phyloP scores from a whole-genome alignment of 2,329 filamentous ascomycete species.

The Colletotrichum brevisporum region DNA sequence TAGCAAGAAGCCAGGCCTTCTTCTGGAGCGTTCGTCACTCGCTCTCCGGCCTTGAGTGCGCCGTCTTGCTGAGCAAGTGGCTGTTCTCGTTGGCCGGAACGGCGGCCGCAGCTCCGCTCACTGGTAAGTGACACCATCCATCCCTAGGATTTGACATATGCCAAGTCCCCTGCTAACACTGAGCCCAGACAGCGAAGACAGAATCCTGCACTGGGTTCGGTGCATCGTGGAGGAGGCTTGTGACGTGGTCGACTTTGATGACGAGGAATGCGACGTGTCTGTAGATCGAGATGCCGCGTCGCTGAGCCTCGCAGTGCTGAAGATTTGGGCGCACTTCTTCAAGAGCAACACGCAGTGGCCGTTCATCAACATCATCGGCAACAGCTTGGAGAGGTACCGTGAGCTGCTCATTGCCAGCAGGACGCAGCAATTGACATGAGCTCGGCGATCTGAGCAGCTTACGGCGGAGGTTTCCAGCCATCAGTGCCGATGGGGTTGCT shows the following conservation, averaged over 20 bases:
- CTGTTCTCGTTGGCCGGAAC: constrained; percentile 49
- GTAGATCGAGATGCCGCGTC: constrained; percentile 46
- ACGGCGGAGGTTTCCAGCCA: background rate
- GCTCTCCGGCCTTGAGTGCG: constrained; percentile 67
- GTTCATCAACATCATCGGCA: constrained; percentile 61
- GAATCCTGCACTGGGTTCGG: constrained; percentile 62
- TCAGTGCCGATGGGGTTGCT: background rate
- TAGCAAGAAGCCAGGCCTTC: constrained; percentile 68
- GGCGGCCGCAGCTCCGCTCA: constrained; percentile 43
- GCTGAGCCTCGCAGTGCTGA: constrained; percentile 56
- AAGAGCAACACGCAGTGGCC: constrained; percentile 63
- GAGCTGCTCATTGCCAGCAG: constrained; percentile 43
- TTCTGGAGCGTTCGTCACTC: constrained; percentile 72
- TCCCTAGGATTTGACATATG: too few relatives aligned
- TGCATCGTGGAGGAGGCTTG: constrained; percentile 62
- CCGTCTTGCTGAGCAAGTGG: constrained; percentile 67
- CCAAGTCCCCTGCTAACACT: background rate
- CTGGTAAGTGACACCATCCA: constrained; percentile 43
- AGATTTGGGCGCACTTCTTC: constrained; percentile 63
- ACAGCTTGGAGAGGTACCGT: constrained; percentile 55
- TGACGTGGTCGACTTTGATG: constrained; percentile 54
- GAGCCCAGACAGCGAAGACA: constrained; percentile 55
- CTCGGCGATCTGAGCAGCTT: background rate
- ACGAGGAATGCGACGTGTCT: constrained; percentile 47
- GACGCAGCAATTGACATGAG: background rate